phyloP scores from a whole-genome alignment of 352 stramenopile species.

The Phytophthora sojae region DNA sequence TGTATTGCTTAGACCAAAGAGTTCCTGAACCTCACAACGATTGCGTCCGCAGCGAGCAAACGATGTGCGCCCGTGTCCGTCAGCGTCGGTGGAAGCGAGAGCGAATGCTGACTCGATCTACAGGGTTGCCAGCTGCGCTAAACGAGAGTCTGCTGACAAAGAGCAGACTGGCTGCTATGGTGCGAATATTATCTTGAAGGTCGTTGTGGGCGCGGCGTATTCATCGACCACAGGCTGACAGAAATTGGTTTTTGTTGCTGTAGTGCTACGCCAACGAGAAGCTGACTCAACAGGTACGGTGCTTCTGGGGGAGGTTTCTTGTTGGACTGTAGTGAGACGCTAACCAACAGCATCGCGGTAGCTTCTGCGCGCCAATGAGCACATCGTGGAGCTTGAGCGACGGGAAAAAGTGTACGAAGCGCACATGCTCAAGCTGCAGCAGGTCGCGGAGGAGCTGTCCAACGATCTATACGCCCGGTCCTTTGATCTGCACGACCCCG shows the following conservation, averaged over 20 bases:
- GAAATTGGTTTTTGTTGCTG: constrained; percentile 13
- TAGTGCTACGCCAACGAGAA: constrained; percentile 68
- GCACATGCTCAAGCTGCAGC: constrained; percentile 52
- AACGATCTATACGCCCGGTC: constrained; percentile 31
- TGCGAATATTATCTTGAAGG: constrained; percentile 16
- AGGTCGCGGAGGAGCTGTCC: constrained; percentile 36
- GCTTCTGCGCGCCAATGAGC: constrained; percentile 55
- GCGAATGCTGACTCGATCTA: constrained; percentile 53
- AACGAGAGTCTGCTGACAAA: constrained; percentile 45
- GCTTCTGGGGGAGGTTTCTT: not conserved
- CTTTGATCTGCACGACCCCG: constrained; percentile 27
- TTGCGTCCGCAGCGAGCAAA: constrained; percentile 41
- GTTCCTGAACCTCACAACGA: not conserved
- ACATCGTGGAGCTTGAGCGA: constrained; percentile 56
- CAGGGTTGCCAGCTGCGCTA: constrained; percentile 38
- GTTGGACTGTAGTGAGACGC: not conserved
- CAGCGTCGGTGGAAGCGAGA: constrained; percentile 67
- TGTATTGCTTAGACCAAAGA: not conserved
- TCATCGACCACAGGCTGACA: not conserved
- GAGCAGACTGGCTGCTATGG: constrained; percentile 43
- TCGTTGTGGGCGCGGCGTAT: not conserved
- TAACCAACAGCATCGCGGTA: constrained; percentile 4
- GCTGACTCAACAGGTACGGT: constrained; percentile 65
- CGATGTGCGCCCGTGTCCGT: constrained; percentile 45
- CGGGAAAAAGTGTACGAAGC: constrained; percentile 54